A percentile compares a stretch with the other conserved stretches of the same genome.
These are phyloP conservation scores for Solanum paucissectum DNA, from an alignment of 257 asterid genomes.

Conservation along the genomic window DNA sequence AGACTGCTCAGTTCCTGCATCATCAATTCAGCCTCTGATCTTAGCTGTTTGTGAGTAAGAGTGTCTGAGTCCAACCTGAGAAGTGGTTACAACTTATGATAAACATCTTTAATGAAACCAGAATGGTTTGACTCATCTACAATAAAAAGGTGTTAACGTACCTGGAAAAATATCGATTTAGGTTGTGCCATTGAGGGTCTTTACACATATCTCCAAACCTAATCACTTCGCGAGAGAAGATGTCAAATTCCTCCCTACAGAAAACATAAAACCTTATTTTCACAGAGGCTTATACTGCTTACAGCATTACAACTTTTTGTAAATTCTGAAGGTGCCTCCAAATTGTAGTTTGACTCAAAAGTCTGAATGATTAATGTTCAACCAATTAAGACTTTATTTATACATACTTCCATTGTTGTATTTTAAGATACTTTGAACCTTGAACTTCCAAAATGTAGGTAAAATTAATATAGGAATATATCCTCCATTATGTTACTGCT, in stretches of 20 bases:
- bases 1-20: conserved; percentile 78
- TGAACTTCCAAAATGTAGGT: background rate
- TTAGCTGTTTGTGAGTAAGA: conserved; percentile 42
- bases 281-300: background rate
- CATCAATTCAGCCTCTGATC: conserved; percentile 73
- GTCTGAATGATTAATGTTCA: background rate
- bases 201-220: conserved; percentile 92
- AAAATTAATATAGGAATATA: background rate
- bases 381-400: background rate
- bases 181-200: conserved; percentile 98
- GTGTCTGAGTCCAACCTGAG: conserved; percentile 84
- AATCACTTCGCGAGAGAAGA: conserved; percentile 80
- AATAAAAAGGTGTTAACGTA: conserved; percentile 20
- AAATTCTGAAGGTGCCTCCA: background rate
- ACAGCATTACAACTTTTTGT: background rate
- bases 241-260: conserved; percentile 85
- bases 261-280: conserved; percentile 2
- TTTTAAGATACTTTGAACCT: background rate
- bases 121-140: background rate
- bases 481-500: background rate
- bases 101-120: background rate
- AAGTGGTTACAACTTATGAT: conserved; percentile 1
- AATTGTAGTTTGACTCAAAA: background rate
- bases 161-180: conserved; percentile 72
- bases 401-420: background rate